Conservation (phyloP, 1,139 yeast genomes). For the Candida mesenterica region DNA sequence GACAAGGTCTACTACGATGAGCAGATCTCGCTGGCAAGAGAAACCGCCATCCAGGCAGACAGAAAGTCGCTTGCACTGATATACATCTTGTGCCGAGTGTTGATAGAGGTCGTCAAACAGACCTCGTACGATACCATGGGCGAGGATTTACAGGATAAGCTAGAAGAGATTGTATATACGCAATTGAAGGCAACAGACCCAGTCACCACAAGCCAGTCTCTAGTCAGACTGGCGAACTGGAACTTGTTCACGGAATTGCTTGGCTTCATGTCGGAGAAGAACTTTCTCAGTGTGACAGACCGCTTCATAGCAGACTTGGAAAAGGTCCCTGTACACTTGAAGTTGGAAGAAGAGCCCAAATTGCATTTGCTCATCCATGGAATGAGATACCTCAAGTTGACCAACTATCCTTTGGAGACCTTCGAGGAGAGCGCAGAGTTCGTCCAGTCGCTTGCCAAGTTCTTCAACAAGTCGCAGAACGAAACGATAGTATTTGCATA, state of each 20-base stretch:
- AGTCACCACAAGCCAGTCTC: conserved; percentile 56
- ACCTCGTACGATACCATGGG: conserved; percentile 72
- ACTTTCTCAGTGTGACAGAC: conserved; percentile 87
- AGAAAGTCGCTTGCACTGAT: conserved; percentile 84
- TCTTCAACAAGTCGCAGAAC: conserved; percentile 66
- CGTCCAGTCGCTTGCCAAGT: conserved; percentile 78
- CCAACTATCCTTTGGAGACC: conserved; percentile 81
- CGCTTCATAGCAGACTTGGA: conserved; percentile 91
- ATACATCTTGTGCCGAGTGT: conserved; percentile 86
- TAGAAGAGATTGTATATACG: conserved; percentile 91
- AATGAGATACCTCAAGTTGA: conserved; percentile 78
- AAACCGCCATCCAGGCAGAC: conserved; percentile 79
- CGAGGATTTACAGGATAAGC: conserved; percentile 75
- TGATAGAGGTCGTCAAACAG: conserved; percentile 90
- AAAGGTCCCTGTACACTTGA: conserved; percentile 53
- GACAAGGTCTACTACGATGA: conserved; percentile 31
- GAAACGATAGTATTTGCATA: conserved; percentile 71
- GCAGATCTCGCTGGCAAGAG: conserved; percentile 58
- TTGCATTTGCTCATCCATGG: conserved; percentile 81
- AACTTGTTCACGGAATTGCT: conserved; percentile 82
- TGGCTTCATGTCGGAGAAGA: conserved; percentile 84
- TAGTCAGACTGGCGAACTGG: conserved; percentile 91
- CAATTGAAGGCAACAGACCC: conserved; percentile 91
- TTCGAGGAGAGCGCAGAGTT: conserved; percentile 94
- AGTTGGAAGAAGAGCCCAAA: conserved; percentile 64